Conservation (phyloP, 2,329 filamentous ascomycete genomes). For the Apiospora saccharicola region DNA sequence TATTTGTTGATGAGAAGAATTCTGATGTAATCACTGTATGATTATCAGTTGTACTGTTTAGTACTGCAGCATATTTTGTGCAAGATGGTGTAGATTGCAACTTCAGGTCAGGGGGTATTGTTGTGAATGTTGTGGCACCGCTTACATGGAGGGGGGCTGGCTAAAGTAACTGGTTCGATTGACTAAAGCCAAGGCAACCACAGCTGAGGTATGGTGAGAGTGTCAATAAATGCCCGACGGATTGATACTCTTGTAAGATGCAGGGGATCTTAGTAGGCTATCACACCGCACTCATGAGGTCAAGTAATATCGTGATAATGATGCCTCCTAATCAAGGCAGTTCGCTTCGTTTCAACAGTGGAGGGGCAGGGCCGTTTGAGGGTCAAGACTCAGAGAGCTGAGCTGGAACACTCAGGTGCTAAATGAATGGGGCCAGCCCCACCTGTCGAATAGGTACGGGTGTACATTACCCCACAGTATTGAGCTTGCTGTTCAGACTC, state of each 20-base stretch:
- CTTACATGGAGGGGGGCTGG: neutral
- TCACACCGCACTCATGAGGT: neutral
- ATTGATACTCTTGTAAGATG: neutral
- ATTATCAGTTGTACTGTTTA: neutral
- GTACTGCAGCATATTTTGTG: neutral
- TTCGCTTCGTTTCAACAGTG: neutral
- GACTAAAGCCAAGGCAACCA: neutral
- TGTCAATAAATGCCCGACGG: neutral
- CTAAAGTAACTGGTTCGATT: neutral
- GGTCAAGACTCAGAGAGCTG: neutral
- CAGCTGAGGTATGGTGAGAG: neutral
- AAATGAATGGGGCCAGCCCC: neutral
- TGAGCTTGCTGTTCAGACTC: neutral
- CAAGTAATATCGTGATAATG: neutral
- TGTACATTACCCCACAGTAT: conserved; percentile 6
- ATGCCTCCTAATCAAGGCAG: neutral
- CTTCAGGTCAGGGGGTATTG: neutral
- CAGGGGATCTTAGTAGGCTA: no score
- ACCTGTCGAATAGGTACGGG: conserved; percentile 5
- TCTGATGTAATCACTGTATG: conserved; percentile 24
- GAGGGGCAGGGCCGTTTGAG: neutral
- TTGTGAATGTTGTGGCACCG: neutral
- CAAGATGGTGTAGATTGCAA: neutral
- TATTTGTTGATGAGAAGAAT: conserved; percentile 28
- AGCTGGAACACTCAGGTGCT: neutral